Conservation (phyloP, 2,329 filamentous ascomycete species). For the Colletotrichum acutatum region DNA sequence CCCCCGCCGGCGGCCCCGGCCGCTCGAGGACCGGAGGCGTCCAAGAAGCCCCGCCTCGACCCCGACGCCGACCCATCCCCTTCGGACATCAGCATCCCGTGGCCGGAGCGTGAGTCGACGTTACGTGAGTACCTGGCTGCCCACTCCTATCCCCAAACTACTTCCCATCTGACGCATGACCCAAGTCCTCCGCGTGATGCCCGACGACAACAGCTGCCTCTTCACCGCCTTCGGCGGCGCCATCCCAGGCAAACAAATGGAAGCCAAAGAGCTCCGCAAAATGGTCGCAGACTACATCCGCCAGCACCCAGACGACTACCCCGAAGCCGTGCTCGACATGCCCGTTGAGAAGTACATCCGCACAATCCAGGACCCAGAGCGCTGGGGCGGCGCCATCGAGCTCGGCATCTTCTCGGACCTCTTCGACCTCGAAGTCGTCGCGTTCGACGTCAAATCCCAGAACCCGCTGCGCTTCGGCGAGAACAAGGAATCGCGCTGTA, state of each 20-base stretch:
- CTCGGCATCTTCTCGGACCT: conserved; percentile 85
- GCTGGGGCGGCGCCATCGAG: conserved; percentile 94
- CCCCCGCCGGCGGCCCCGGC: conserved; percentile 31
- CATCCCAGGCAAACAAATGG: conserved; percentile 66
- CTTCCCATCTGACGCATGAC: conserved; percentile 51
- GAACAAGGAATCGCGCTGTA: conserved; percentile 73
- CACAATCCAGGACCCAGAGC: conserved; percentile 82
- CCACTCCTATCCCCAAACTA: conserved; percentile 39
- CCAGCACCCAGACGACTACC: conserved; percentile 77
- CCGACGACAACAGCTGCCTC: conserved; percentile 94
- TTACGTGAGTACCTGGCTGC: conserved; percentile 52
- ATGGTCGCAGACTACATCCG: conserved; percentile 85
- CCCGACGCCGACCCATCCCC: conserved; percentile 12
- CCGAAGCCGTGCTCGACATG: conserved; percentile 79
- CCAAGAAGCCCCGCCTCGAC: conserved; percentile 2
- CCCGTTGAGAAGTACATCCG: conserved; percentile 80
- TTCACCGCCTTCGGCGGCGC: conserved; percentile 89
- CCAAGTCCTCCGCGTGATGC: conserved; percentile 88
- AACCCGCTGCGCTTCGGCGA: conserved; percentile 77
- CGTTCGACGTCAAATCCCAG: conserved; percentile 74
- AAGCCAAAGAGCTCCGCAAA: conserved; percentile 71
- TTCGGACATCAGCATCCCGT: conserved; percentile 51
- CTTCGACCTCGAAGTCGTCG: conserved; percentile 87
- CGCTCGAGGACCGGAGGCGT: conserved; percentile 16
- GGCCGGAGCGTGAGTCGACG: conserved; percentile 61